phyloP scores from a whole-genome alignment of 2,329 filamentous ascomycete genomes.

The Myriosclerotinia curreyana region DNA sequence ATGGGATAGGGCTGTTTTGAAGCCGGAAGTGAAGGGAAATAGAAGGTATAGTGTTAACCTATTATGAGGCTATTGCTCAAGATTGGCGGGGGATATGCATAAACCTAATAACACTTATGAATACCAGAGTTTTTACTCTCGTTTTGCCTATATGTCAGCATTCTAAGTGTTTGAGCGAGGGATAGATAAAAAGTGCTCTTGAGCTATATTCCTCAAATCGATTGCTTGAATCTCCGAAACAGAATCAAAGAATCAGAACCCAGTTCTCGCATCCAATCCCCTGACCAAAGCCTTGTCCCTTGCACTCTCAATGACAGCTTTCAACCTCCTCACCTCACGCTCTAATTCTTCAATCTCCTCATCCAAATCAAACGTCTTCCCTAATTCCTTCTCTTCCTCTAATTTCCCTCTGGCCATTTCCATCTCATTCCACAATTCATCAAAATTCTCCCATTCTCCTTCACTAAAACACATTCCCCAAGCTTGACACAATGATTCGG shows the following conservation, averaged over 20 bases:
- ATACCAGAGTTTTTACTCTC: neutral
- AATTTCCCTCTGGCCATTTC: neutral
- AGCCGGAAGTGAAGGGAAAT: neutral
- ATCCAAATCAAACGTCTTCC: neutral
- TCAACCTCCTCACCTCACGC: neutral
- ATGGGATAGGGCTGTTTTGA: neutral
- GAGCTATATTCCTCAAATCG: neutral
- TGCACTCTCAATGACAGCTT: neutral
- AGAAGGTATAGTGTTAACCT: neutral
- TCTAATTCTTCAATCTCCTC: neutral
- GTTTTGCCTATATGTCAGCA: neutral
- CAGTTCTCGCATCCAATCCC: neutral
- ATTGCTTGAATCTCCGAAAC: neutral
- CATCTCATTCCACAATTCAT: neutral
- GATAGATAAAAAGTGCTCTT: neutral
- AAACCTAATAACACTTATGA: neutral
- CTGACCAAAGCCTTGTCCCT: neutral
- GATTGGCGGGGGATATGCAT: neutral
- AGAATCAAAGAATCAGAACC: neutral
- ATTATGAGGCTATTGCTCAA: neutral
- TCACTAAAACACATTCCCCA: constrained; percentile 3
- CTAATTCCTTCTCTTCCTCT: neutral
- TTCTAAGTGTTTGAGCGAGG: neutral
- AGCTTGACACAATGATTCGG: constrained; percentile 3
- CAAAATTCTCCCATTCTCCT: neutral